phyloP scores from a whole-genome alignment of 2,329 filamentous ascomycete genomes.

The Curvularia sp. region DNA sequence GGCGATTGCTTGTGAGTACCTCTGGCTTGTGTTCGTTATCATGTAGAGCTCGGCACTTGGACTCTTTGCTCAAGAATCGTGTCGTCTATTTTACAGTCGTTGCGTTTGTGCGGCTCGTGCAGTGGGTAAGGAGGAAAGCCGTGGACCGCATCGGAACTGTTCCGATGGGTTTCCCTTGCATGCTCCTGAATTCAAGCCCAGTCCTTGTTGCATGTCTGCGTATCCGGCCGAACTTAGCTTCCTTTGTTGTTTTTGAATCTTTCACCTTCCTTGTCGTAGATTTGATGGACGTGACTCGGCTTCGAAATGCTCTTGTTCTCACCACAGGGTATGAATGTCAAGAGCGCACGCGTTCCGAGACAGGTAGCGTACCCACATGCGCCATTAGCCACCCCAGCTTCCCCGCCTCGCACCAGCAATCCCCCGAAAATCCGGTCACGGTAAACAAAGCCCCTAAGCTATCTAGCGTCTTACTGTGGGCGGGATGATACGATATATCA shows the following conservation, averaged over 20 bases:
- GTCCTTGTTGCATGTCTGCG: neutral
- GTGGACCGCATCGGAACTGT: neutral
- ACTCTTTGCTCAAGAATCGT: neutral
- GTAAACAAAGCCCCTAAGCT: neutral
- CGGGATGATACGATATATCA: neutral
- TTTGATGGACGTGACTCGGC: neutral
- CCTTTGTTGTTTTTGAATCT: neutral
- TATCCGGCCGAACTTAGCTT: neutral
- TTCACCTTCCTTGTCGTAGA: neutral
- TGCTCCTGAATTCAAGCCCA: neutral
- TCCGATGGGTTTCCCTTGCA: neutral
- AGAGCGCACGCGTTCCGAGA: conserved; percentile 1
- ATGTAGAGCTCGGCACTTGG: neutral
- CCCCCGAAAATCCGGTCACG: conserved; percentile 26
- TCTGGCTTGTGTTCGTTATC: conserved; percentile 10
- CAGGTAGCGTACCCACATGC: neutral
- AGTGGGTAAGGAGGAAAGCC: neutral
- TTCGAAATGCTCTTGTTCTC: neutral
- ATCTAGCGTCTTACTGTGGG: neutral
- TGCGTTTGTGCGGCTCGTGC: neutral
- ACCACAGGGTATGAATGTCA: neutral
- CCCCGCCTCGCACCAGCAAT: conserved; percentile 23
- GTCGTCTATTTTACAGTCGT: neutral
- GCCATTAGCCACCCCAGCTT: conserved; percentile 15
- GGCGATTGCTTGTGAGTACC: neutral